Percentiles rank a stretch among this genome's conserved stretches.
phyloP scores from a whole-genome alignment of 495 filamentous ascomycete species.

The Penicillium coffeae region DNA sequence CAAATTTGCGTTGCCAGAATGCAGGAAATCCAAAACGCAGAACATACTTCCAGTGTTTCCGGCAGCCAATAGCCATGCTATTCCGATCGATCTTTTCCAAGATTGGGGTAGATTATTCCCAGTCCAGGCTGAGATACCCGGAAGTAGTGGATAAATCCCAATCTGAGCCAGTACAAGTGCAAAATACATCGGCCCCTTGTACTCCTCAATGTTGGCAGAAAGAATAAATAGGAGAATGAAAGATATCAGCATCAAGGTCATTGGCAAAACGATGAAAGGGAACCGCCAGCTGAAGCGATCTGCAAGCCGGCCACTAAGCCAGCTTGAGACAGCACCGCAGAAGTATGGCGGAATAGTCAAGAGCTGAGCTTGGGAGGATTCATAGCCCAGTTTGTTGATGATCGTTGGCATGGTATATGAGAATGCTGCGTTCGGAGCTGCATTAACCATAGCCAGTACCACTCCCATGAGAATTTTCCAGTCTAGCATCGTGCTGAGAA shows the following conservation, averaged over 20 bases:
- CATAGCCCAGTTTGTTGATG: conserved; percentile 41
- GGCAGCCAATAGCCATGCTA: conserved; percentile 2
- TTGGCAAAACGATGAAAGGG: not conserved
- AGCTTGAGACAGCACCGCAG: conserved; percentile 16
- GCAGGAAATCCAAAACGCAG: too few species aligned
- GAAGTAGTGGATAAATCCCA: conserved; percentile 2
- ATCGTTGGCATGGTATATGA: conserved; percentile 51
- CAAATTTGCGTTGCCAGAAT: too few species aligned
- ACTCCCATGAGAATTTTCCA: conserved; percentile 10
- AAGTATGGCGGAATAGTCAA: conserved; percentile 53
- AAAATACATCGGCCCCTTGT: conserved; percentile 3
- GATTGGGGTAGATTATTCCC: conserved; percentile 4
- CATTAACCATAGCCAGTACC: conserved; percentile 40
- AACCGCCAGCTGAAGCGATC: conserved; percentile 4
- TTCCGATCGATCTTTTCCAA: conserved; percentile 4
- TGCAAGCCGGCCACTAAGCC: conserved; percentile 4
- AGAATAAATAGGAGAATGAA: not conserved
- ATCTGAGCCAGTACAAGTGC: conserved; percentile 1
- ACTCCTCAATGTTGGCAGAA: not conserved
- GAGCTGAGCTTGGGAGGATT: conserved; percentile 39
- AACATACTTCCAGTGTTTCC: conserved; percentile 3
- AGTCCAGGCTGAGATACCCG: conserved; percentile 2
- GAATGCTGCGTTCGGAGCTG: conserved; percentile 42
- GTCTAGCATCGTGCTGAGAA: conserved; percentile 3
- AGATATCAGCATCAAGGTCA: not conserved